Evolutionary conservation across 2,329 filamentous ascomycete species (phyloP), one percentile per base, ranked within the genome.

Genomic region (Tricladium varicosporioides): DNA sequence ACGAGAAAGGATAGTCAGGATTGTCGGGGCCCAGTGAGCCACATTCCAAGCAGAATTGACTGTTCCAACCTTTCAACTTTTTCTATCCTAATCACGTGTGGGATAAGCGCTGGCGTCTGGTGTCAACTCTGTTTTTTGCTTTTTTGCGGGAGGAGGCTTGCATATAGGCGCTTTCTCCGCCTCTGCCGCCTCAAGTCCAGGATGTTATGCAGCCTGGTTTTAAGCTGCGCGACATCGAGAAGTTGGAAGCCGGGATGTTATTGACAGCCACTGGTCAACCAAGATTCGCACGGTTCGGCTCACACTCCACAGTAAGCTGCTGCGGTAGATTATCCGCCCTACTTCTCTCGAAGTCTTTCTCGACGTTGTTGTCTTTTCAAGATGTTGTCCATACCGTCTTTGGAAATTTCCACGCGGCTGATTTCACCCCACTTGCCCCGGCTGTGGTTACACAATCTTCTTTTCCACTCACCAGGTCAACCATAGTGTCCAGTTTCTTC

Each of bases 201-300:
- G 46, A 18, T 58, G 36, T 33, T 14, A 53, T 53, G 56, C 56
- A 58, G 47, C 36, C 51, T 42, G 36, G 33, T 27, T 3, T 47
- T 31, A 15, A 27, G 10, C 47, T 51, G 46, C 47, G 27, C 47
- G 15, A 50, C 36, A 50, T 40, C 36, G n/a, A 40, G 4, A 4
- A 40, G 36, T 40, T 40, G 36, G 3, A 40, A 40, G n/a, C 36
- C 36, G n/a, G 36, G 36, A n/a, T 40, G n/a, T 40, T 40, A 11
- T 40, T 40, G 36, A 11, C 11, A 40, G n/a, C 10, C 11, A 40
- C 36, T 40, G 36, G 36, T n/a, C n/a, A 11, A 13, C 36, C 10
- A 40, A 40, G 36, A 40, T n/a, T 11, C 11, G 36, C 36, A 40
- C 36, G 36, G 36, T 40, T 40, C 36, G 36, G 11, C 36, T 40